A percentile compares a stretch with the other conserved stretches of the same genome.
Evolutionary conservation across 2,329 filamentous ascomycete species (phyloP).

Genomic region (Madurella mycetomatis): DNA sequence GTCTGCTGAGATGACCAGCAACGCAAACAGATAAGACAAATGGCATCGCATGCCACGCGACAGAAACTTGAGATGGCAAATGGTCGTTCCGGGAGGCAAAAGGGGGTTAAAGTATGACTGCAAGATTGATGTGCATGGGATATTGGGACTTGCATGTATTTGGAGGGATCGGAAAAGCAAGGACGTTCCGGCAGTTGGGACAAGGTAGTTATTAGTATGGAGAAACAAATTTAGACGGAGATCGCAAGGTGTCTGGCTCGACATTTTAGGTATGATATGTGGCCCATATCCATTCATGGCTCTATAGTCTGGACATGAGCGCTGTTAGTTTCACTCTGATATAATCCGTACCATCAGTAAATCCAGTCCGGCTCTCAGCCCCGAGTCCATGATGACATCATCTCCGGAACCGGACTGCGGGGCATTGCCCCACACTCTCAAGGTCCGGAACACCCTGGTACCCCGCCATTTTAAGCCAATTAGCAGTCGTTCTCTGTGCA

Average conservation of each 20-base stretch:
- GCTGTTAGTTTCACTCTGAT: no score
- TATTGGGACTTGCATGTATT: no score
- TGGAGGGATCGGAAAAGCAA: no score
- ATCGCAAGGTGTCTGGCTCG: background rate
- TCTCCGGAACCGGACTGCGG: constrained; percentile 17
- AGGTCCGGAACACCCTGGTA: background rate
- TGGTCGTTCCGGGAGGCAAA: no score
- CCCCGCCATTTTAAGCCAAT: constrained; percentile 11
- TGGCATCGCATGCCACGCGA: no score
- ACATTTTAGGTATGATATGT: background rate
- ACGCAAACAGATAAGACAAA: background rate
- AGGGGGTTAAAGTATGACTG: no score
- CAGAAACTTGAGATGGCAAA: no score
- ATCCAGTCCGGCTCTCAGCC: background rate
- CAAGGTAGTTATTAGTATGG: background rate
- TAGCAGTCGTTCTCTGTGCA: background rate
- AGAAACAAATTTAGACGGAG: background rate
- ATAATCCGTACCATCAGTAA: no score
- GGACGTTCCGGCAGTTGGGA: constrained; percentile 7
- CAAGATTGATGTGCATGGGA: no score
- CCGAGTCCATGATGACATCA: constrained; percentile 7
- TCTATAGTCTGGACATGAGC: background rate
- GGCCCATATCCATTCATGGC: constrained; percentile 8
- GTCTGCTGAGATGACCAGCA: constrained; percentile 6
- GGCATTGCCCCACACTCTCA: background rate